Evolutionary conservation across 139 green algal species (phyloP), one percentile per base, ranked within the genome.

Genomic region (Chlamydomonas schloesseri): DNA sequence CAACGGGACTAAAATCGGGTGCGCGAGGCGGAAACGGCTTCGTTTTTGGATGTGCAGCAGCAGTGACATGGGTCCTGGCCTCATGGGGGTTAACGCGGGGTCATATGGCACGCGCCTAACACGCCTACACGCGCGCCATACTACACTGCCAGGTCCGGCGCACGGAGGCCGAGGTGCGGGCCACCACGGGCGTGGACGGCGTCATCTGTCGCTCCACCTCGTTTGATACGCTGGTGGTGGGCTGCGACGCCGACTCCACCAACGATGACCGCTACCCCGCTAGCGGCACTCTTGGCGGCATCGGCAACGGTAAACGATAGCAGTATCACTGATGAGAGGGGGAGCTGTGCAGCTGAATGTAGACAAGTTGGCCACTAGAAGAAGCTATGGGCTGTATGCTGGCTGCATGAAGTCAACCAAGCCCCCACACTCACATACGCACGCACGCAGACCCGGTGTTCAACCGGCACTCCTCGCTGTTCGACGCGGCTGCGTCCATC

Each of bases 371-470:
- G n/a, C n/a, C n/a, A n/a, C n/a, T n/a, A n/a, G n/a, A n/a, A n/a
- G n/a, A n/a, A n/a, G n/a, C n/a, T n/a, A n/a, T n/a, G n/a, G n/a
- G n/a, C n/a, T n/a, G n/a, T n/a, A n/a, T n/a, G n/a, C n/a, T n/a
- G n/a, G n/a, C n/a, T n/a, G n/a, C n/a, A n/a, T n/a, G n/a, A n/a
- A n/a, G n/a, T n/a, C n/a, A n/a, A n/a, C n/a, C n/a, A n/a, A n/a
- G n/a, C n/a, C n/a, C n/a, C n/a, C n/a, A n/a, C n/a, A n/a, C n/a
- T n/a, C n/a, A n/a, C n/a, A 50, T 50, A 5, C 42, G 42, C 42
- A 50, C 8, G 42, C 8, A 13, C 42, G 42, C 42, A 50, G 84
- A 89, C 36, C 67, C 84, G 14, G 84, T 85, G 15, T 89, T 84
- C 74, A 84, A 67, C 74, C 31, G 42, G 47, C 70, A 18, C 33